A percentile compares a stretch with the other conserved stretches of the same genome.
Conservation (phyloP, 257 asterid genomes). For the Nicotiana benthamiana region DNA sequence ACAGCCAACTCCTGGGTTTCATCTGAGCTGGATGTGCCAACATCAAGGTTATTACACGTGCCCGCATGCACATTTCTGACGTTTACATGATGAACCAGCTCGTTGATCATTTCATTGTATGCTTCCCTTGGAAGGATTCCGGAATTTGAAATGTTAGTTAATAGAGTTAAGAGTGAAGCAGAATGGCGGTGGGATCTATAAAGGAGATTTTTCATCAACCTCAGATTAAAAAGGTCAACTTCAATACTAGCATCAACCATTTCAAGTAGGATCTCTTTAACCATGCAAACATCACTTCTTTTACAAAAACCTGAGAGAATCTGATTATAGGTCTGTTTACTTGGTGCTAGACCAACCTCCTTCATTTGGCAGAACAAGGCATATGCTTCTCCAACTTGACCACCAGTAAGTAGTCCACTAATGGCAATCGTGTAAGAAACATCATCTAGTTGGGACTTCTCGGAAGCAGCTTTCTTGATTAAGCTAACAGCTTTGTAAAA, state of each 20-base stretch:
- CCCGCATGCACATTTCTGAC: not conserved
- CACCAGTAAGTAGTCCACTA: slow-evolving; percentile 40
- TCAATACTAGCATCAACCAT: slow-evolving; percentile 34
- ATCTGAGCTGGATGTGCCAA: slow-evolving; percentile 13
- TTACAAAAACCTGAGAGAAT: slow-evolving; percentile 43
- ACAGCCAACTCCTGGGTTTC: slow-evolving; percentile 16
- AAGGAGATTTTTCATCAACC: slow-evolving; percentile 24
- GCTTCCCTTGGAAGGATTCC: slow-evolving; percentile 31
- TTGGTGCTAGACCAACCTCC: slow-evolving; percentile 37
- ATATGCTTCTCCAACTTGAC: slow-evolving; percentile 45
- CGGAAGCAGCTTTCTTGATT: slow-evolving; percentile 35
- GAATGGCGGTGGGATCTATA: slow-evolving; percentile 15
- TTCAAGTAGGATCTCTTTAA: slow-evolving; percentile 38
- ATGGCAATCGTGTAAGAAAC: slow-evolving; percentile 49
- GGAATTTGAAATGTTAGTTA: slow-evolving; percentile 23
- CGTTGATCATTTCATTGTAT: slow-evolving; percentile 3
- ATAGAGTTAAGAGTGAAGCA: slow-evolving; percentile 10
- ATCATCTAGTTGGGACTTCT: slow-evolving; percentile 42
- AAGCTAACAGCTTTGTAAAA: slow-evolving; percentile 29
- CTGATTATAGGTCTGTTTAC: slow-evolving; percentile 36
- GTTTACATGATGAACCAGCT: not conserved
- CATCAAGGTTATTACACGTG: not conserved
- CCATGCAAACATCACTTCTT: slow-evolving; percentile 33
- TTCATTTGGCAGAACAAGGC: slow-evolving; percentile 47
- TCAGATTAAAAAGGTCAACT: slow-evolving; percentile 26